Evolutionary conservation across 495 filamentous ascomycete genomes (phyloP), one percentile per base, ranked within the genome.

Genomic region (Podospora fimiseda): DNA sequence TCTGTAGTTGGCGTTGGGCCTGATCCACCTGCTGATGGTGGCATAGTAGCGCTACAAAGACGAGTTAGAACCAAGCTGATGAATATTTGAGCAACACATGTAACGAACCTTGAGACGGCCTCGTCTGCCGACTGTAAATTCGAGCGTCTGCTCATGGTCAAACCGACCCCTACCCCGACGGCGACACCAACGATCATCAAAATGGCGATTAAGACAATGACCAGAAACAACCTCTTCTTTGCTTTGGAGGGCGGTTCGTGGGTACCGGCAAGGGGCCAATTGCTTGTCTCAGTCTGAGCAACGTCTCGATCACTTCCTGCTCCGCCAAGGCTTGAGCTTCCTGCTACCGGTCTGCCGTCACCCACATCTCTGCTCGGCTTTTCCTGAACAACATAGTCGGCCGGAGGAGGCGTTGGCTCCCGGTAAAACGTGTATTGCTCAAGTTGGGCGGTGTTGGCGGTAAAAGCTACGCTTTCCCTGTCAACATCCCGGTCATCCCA

Each of bases 101-200:
- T 38, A 16, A 58, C 60, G 19, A 24, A 69, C 64, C 66, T 69
- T 48, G 60, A 55, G 5, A 33, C 5, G 20, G 50, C 4, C 0
- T 30, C 2, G 3, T 39, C 37, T n/a, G 23, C 21, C 9, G 51
- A 14, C 1, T 48, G 46, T 1, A 24, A 42, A 21, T 56, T 38
- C 15, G 48, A 55, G 13, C 52, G 15, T 18, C n/a, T 48, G 50
- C 64, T 67, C 1, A 75, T 59, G 0, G 70, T 67, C 2, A 74
- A 57, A 0, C 73, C 72, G 9, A 71, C 64, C 0, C 72, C 73
- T 7, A 72, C 63, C 0, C 72, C 69, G 9, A 77, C 57, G 6
- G 65, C 67, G 14, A 74, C 30, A 36, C 59, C 43, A 9, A 75
- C 37, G 9, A 72, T 9, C 8, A 74, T 24, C 16, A 58, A 20